Conservation (phyloP, 768 basidiomycete species). For the Mycena olivaceomarginata region DNA sequence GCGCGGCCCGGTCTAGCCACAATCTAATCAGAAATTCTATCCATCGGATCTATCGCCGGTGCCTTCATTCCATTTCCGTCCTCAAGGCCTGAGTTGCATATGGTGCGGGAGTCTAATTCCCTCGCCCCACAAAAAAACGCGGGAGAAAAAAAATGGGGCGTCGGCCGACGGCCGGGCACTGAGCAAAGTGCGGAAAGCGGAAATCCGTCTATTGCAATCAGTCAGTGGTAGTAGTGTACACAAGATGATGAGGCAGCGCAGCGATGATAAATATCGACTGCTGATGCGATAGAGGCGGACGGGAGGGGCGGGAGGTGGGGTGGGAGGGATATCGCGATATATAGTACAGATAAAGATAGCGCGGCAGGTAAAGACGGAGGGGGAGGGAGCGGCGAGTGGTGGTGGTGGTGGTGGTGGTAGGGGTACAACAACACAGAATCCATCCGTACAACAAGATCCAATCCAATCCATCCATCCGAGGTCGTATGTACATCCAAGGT, state of each 20-base stretch:
- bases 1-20: not conserved
- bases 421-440: slow-evolving; percentile 8
- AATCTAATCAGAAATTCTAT: slow-evolving; percentile 23
- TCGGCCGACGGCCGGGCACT: not conserved
- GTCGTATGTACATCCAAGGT: not conserved
- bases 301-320: not conserved
- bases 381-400: not conserved
- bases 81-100: not conserved
- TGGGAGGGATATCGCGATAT: slow-evolving; percentile 1
- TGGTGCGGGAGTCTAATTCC: slow-evolving; percentile 13
- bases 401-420: not conserved
- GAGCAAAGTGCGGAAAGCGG: not conserved
- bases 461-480: not conserved
- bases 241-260: slow-evolving; percentile 25
- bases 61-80: not conserved
- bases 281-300: not conserved
- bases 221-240: slow-evolving; percentile 11
- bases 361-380: not conserved
- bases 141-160: not conserved
- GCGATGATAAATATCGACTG: not conserved
- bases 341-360: slow-evolving; percentile 29
- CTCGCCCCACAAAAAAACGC: not conserved
- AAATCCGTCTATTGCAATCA: slow-evolving; percentile 5
- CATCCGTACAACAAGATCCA: not conserved
- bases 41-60: not conserved